Conservation (phyloP, 495 filamentous ascomycete species). For the Cladorrhinum samala region DNA sequence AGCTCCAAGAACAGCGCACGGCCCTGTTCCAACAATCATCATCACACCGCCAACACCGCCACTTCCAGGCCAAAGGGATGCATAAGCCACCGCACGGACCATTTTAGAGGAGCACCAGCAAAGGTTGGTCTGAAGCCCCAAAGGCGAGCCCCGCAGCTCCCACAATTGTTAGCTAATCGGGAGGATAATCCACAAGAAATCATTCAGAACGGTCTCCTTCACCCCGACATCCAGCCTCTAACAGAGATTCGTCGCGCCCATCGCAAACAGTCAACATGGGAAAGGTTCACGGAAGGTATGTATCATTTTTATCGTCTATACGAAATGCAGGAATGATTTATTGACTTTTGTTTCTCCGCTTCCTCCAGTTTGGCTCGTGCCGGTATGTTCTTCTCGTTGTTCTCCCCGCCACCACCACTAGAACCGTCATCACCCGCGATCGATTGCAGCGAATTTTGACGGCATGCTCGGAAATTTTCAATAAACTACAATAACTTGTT, state of each 20-base stretch:
- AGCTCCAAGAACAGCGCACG: too few species aligned
- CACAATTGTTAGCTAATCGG: constrained; percentile 25
- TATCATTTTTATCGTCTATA: neutral
- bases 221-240: constrained; percentile 8
- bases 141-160: constrained; percentile 25
- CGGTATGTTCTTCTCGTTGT: constrained; percentile 20
- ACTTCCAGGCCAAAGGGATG: neutral
- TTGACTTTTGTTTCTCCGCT: constrained; percentile 9
- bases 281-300: constrained; percentile 36
- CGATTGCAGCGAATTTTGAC: neutral
- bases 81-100: neutral
- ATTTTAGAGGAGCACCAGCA: neutral
- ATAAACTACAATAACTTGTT: neutral
- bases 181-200: constrained; percentile 20
- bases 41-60: neutral
- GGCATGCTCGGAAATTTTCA: neutral
- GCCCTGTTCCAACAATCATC: too few species aligned
- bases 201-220: constrained; percentile 9
- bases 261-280: constrained; percentile 30
- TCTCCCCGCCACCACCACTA: neutral
- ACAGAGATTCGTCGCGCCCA: constrained; percentile 13
- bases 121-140: constrained; percentile 19
- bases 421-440: neutral
- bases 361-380: constrained; percentile 30
- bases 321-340: neutral